phyloP scores from a whole-genome alignment of 2,329 filamentous ascomycete genomes.

The Ustilaginoidea virens region DNA sequence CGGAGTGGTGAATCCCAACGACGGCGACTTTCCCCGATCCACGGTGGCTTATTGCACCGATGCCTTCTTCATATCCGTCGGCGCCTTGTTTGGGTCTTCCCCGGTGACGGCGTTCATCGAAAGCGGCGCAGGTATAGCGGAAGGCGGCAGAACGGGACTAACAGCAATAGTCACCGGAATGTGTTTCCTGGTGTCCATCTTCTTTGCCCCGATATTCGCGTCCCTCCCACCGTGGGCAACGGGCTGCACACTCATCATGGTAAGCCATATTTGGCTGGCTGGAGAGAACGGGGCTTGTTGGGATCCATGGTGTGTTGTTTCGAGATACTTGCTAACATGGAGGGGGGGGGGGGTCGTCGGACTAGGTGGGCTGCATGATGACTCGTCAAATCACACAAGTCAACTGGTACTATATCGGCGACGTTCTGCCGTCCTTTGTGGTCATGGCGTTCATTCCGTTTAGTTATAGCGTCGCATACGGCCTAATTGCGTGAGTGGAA shows the following conservation, averaged over 20 bases:
- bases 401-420: slow-evolving; percentile 65
- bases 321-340: too few relatives aligned
- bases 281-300: too few relatives aligned
- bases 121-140: slow-evolving; percentile 59
- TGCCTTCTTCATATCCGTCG: slow-evolving; percentile 55
- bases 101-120: slow-evolving; percentile 65
- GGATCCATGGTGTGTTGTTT: too few relatives aligned
- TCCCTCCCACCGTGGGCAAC: slow-evolving; percentile 69
- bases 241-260: slow-evolving; percentile 55
- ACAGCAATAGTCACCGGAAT: slow-evolving; percentile 54
- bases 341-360: too few relatives aligned
- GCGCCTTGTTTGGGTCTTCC: slow-evolving; percentile 51
- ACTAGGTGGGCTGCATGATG: slow-evolving; percentile 65
- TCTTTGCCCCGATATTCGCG: slow-evolving; percentile 63
- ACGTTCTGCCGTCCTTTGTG: slow-evolving; percentile 60
- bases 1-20: slow-evolving; percentile 44
- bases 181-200: slow-evolving; percentile 56
- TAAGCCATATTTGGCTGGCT: too few relatives aligned
- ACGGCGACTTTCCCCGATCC: slow-evolving; percentile 74
- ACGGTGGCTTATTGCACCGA: slow-evolving; percentile 66
- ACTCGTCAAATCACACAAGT: slow-evolving; percentile 58
- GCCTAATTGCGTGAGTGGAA: slow-evolving; percentile 53
- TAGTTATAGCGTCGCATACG: slow-evolving; percentile 65
- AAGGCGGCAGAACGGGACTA: slow-evolving; percentile 58
- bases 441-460: slow-evolving; percentile 64